phyloP scores from a whole-genome alignment of 176 grass and related monocot genomes.

The Oryza punctata region DNA sequence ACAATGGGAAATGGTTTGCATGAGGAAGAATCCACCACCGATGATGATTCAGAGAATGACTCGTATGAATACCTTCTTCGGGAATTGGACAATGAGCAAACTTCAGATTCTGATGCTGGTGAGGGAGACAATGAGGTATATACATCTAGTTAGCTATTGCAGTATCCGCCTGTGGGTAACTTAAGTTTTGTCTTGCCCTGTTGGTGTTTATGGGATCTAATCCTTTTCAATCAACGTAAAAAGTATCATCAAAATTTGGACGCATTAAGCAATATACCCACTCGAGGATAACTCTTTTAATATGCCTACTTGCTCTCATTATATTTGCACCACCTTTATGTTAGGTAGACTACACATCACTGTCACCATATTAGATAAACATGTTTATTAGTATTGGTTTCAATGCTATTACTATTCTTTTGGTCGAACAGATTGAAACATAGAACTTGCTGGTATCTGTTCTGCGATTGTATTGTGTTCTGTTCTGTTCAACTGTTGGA shows the following conservation, averaged over 20 bases:
- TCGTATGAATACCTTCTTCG: slow-evolving; percentile 59
- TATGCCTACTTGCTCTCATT: slow-evolving; percentile 8
- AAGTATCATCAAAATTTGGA: not conserved
- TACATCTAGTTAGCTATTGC: slow-evolving; percentile 37
- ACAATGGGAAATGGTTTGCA: slow-evolving; percentile 5
- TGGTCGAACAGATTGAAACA: not conserved
- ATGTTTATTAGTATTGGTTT: slow-evolving; percentile 13
- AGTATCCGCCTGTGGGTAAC: not conserved
- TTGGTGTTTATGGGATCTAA: slow-evolving; percentile 14
- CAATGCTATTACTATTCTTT: not conserved
- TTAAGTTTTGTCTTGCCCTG: slow-evolving; percentile 33
- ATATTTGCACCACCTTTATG: slow-evolving; percentile 9
- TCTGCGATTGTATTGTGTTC: slow-evolving; percentile 12
- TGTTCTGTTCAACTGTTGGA: slow-evolving; percentile 10
- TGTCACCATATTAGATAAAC: slow-evolving; percentile 18
- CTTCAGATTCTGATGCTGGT: slow-evolving; percentile 49
- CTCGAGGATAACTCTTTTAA: slow-evolving; percentile 1
- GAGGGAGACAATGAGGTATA: slow-evolving; percentile 68
- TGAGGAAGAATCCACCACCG: slow-evolving; percentile 42
- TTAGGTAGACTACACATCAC: slow-evolving; percentile 11
- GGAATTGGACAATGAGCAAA: slow-evolving; percentile 64
- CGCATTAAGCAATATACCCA: slow-evolving; percentile 19
- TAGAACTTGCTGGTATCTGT: slow-evolving; percentile 15
- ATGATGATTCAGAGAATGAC: slow-evolving; percentile 51
- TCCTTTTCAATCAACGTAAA: slow-evolving; percentile 19